phyloP scores from a whole-genome alignment of 2,329 filamentous ascomycete species.

The Aspergillus glaucus region DNA sequence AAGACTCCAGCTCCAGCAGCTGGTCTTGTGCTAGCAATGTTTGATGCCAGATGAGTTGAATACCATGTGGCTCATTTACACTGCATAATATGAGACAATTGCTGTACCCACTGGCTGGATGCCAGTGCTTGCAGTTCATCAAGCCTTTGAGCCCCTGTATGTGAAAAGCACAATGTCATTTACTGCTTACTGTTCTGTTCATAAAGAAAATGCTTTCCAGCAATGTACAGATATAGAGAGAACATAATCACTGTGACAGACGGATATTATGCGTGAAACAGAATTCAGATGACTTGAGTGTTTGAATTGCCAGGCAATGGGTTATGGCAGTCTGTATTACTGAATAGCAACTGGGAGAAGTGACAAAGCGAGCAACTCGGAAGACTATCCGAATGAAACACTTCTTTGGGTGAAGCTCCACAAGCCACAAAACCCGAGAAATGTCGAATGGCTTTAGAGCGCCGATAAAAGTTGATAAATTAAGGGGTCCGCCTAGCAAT shows the following conservation, averaged over 20 bases:
- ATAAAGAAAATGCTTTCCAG: no score
- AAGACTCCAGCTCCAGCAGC: conserved; percentile 25
- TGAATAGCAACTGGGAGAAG: background rate
- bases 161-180: no score
- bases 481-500: background rate
- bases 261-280: background rate
- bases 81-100: no score
- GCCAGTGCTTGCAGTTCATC: no score
- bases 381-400: background rate
- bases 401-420: background rate
- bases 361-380: background rate
- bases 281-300: background rate
- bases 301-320: background rate
- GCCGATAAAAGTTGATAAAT: background rate
- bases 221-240: no score
- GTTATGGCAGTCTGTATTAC: background rate
- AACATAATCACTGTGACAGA: no score
- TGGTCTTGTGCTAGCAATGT: conserved; percentile 36
- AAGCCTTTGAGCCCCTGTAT: no score
- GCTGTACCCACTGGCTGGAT: no score
- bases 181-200: no score
- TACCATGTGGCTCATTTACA: background rate
- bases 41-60: conserved; percentile 1
- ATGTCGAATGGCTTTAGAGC: background rate
- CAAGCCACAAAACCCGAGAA: background rate